These are phyloP conservation scores for Acacia concinna DNA, from an alignment of 331 rosid species.

Conservation along the genomic window DNA sequence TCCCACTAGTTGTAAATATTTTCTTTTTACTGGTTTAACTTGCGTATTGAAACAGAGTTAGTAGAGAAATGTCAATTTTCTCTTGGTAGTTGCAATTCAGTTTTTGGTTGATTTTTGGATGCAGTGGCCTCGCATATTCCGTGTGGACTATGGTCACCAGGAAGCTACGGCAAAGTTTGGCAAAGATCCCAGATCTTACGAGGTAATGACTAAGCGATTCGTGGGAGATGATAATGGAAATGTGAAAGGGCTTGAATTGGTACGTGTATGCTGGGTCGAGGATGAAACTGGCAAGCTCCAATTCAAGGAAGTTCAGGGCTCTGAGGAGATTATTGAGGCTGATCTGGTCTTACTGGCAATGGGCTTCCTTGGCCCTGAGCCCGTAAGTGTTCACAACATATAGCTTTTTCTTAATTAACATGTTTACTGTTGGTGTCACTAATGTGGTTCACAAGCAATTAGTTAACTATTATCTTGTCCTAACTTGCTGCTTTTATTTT, in stretches of 20 bases:
- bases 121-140: slow-evolving; percentile 96
- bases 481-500: neutral
- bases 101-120: slow-evolving; percentile 32
- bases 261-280: slow-evolving; percentile 78
- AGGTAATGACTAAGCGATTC: slow-evolving; percentile 87
- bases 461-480: neutral
- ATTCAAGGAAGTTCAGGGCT: slow-evolving; percentile 79
- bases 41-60: neutral
- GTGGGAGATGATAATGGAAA: slow-evolving; percentile 83
- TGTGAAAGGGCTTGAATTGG: slow-evolving; percentile 80
- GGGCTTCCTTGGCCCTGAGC: slow-evolving; percentile 98
- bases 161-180: slow-evolving; percentile 91
- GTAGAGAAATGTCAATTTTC: neutral
- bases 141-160: slow-evolving; percentile 93
- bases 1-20: neutral
- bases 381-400: slow-evolving; percentile 52
- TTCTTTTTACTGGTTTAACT: neutral
- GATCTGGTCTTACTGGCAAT: slow-evolving; percentile 85
- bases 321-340: slow-evolving; percentile 80
- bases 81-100: neutral
- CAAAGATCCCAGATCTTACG: slow-evolving; percentile 85
- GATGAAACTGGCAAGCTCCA: slow-evolving; percentile 81
- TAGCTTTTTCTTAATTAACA: neutral
- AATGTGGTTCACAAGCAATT: neutral
- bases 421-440: neutral